Conservation (phyloP, 1,139 yeast species). For the Sugiyamaella paludigena region DNA sequence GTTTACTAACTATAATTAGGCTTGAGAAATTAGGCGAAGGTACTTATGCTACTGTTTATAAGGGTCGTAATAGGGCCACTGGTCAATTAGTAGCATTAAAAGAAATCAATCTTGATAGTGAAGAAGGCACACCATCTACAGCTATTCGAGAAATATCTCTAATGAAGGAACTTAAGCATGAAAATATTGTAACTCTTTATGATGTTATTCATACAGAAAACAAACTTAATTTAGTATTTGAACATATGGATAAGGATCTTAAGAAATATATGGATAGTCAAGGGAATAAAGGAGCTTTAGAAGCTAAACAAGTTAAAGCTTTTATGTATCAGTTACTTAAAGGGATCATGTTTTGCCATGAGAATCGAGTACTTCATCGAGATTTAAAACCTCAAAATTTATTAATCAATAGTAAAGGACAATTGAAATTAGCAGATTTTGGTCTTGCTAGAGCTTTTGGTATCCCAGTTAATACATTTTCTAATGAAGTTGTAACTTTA, state of each 20-base stretch:
- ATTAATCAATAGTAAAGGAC: slow-evolving; percentile 83
- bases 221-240: slow-evolving; percentile 89
- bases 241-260: slow-evolving; percentile 89
- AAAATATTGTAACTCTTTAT: slow-evolving; percentile 86
- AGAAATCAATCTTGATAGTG: slow-evolving; percentile 91
- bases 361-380: slow-evolving; percentile 88
- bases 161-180: slow-evolving; percentile 94
- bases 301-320: slow-evolving; percentile 74
- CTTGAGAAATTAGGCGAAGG: slow-evolving; percentile 96
- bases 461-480: slow-evolving; percentile 94
- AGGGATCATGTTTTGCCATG: slow-evolving; percentile 94
- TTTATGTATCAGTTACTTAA: slow-evolving; percentile 90
- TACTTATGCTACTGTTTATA: slow-evolving; percentile 96
- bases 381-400: slow-evolving; percentile 95
- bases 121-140: slow-evolving; percentile 97
- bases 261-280: slow-evolving; percentile 91
- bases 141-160: slow-evolving; percentile 95
- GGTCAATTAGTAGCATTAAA: slow-evolving; percentile 93
- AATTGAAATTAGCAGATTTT: slow-evolving; percentile 92
- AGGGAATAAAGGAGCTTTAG: slow-evolving; percentile 77
- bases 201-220: slow-evolving; percentile 97
- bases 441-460: slow-evolving; percentile 98
- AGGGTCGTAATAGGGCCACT: slow-evolving; percentile 86
- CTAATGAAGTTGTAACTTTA: slow-evolving; percentile 94
- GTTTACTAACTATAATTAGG: slow-evolving; percentile 17